These are phyloP conservation scores for Homolaphlyctis polyrhiza DNA, from an alignment of 371 early-diverging fungal species.

Conservation along the genomic window DNA sequence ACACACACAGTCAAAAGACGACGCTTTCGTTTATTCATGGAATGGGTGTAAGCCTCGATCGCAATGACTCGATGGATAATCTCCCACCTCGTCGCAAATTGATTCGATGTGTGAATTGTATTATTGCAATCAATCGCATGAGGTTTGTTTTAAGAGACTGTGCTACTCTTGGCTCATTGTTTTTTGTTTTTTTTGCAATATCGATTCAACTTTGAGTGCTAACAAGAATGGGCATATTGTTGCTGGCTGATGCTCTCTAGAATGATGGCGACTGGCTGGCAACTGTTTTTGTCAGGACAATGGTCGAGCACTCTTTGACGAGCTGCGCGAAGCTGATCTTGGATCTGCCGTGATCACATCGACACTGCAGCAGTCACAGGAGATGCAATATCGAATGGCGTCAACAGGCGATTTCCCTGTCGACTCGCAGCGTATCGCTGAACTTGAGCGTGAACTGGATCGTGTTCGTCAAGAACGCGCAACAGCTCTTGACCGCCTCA, in stretches of 20 bases:
- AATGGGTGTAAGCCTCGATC: not conserved
- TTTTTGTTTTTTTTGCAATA: no score
- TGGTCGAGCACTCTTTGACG: not conserved
- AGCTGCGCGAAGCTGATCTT: not conserved
- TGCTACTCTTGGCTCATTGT: no score
- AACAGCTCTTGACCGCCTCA: not conserved
- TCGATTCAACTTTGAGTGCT: no score
- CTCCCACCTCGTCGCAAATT: not conserved
- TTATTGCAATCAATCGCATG: constrained; percentile 3
- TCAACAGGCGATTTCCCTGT: not conserved
- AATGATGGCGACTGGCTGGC: not conserved
- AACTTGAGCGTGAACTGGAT: not conserved
- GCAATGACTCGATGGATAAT: not conserved
- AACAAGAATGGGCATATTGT: no score
- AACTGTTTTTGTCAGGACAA: not conserved
- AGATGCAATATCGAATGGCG: not conserved
- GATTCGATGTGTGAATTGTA: not conserved
- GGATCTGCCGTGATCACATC: not conserved
- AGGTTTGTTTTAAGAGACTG: no score
- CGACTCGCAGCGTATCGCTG: not conserved
- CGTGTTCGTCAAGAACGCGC: not conserved
- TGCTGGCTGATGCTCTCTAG: no score
- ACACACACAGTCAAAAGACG: constrained; percentile 2
- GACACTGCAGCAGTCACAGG: not conserved
- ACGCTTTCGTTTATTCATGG: not conserved